Evolutionary conservation across 192 early-diverging fungal species (phyloP), one percentile per base, ranked within the genome.

Genomic region (Linderina pennispora): DNA sequence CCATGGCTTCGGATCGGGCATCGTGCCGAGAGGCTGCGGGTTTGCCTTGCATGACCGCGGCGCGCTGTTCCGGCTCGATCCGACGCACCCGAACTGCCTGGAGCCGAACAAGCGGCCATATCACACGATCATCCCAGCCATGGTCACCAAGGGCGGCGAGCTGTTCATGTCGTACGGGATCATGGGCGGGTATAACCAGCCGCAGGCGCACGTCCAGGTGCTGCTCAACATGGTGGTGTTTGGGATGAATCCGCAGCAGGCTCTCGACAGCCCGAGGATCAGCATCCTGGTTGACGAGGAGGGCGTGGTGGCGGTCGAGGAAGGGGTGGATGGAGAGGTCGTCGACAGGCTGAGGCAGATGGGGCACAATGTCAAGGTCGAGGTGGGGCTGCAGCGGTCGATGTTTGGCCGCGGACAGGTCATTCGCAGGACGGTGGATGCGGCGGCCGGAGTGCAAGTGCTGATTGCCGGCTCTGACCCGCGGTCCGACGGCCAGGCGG

Each of bases 131-230:
- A 84, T 90, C 33, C 83, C 81, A 3, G 78, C 77, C 16, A 80
- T 86, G 75, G 74, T 78, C 16, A 85, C 80, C 2, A 33, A 23
- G 24, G 46, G 23, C 18, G 26, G 43, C 40, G 55, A 52, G 8
- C 36, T 63, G 11, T 40, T 44, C 22, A 58, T 53, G 18, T 35
- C 43, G 22, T 58, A 47, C 18, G 69, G 64, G 16, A 68, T 75
- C 36, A 87, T 90, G 86, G 88, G 88, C 33, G 83, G 76, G 4
- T 85, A 77, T 55, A 84, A 83, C 76, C 88, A 90, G 60, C 88
- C 88, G 15, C 88, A 91, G 62, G 87, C 86, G n/a, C 86, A 91
- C 34, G 53, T 88, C 2, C 88, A 91, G 66, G 80, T 87, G 7
- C 60, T 91, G 42, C 40, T 89, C 23, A 86, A 87, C 44, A 58